Conservation (phyloP, 352 stramenopile species). For the Peronospora farinosa region DNA sequence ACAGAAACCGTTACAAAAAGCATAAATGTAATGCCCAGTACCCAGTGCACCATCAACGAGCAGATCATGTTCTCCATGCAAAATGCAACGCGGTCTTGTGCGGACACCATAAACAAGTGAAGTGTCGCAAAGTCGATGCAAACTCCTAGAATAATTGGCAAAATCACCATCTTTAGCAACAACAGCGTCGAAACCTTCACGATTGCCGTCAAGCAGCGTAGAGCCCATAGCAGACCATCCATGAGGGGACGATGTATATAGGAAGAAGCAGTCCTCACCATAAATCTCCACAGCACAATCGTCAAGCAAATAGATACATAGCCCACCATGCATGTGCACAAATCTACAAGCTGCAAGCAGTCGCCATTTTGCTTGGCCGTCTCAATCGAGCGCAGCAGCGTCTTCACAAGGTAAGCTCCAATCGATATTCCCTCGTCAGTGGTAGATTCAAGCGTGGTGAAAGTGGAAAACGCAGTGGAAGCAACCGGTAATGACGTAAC, state of each 20-base stretch:
- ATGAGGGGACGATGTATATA: constrained; percentile 81
- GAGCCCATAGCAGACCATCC: constrained; percentile 68
- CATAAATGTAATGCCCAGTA: constrained; percentile 97
- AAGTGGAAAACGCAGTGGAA: constrained; percentile 19
- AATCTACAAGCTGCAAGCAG: constrained; percentile 78
- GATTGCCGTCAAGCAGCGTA: constrained; percentile 77
- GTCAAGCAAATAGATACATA: constrained; percentile 82
- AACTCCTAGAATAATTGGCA: constrained; percentile 91
- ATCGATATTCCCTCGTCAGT: constrained; percentile 19
- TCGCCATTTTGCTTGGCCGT: constrained; percentile 59
- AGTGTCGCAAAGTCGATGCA: constrained; percentile 92
- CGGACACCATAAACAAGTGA: constrained; percentile 77
- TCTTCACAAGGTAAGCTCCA: constrained; percentile 45
- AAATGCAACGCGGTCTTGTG: constrained; percentile 73
- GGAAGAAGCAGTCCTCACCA: constrained; percentile 76
- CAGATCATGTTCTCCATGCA: constrained; percentile 87
- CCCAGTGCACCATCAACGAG: constrained; percentile 93
- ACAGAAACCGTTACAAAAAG: constrained; percentile 95
- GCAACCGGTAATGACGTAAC: constrained; percentile 40
- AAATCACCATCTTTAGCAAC: constrained; percentile 96
- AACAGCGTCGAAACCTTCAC: constrained; percentile 94
- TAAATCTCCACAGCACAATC: constrained; percentile 79
- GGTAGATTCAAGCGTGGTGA: constrained; percentile 20
- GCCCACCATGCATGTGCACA: constrained; percentile 72
- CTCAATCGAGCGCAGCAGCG: constrained; percentile 47